Evolutionary conservation across 2,329 filamentous ascomycete genomes (phyloP), one percentile per base, ranked within the genome.

Genomic region (Fusarium sp.): DNA sequence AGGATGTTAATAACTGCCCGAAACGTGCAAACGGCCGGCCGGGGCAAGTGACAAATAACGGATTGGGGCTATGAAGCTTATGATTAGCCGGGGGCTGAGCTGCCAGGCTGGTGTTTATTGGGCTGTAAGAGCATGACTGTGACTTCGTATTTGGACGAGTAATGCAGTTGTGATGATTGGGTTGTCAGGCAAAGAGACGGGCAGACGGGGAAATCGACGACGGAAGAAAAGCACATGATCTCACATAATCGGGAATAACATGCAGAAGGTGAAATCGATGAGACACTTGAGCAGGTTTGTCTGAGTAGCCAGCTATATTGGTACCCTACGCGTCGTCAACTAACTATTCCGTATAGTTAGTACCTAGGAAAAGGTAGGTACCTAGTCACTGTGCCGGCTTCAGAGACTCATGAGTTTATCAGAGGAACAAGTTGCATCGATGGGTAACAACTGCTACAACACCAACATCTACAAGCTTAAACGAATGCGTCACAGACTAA

Each of bases 71-170:
- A 63, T 72, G 58, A 72, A 56, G 41, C 56, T 58, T 63, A 63
- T 72, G 58, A 69, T 69, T 51, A 72, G 69, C 75, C 47, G n/a
- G 59, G 44, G 75, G 70, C 73, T 77, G 69, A 75, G 74, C 51
- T 57, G 51, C 32, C 38, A 55, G 57, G 28, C 39, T 47, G 35
- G 42, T 51, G 7, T 18, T 36, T 47, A 32, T 60, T 50, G 63
- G 63, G n/a, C 32, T 50, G 32, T 56, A 55, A 67, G 62, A 41
- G n/a, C 39, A 56, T 32, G 38, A 36, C 35, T 26, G 38, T 20
- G 12, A 20, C 38, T 35, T 35, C 39, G 39, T 28, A 22, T 42
- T 48, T 39, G 26, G 44, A 22, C 38, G 35, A 70, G 51, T 18
- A 24, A 56, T 32, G n/a, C 20, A 44, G 24, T 28, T 18, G 14